Evolutionary conservation across 2,329 filamentous ascomycete species (phyloP).

Genomic region (Phyllosticta capitalensis): DNA sequence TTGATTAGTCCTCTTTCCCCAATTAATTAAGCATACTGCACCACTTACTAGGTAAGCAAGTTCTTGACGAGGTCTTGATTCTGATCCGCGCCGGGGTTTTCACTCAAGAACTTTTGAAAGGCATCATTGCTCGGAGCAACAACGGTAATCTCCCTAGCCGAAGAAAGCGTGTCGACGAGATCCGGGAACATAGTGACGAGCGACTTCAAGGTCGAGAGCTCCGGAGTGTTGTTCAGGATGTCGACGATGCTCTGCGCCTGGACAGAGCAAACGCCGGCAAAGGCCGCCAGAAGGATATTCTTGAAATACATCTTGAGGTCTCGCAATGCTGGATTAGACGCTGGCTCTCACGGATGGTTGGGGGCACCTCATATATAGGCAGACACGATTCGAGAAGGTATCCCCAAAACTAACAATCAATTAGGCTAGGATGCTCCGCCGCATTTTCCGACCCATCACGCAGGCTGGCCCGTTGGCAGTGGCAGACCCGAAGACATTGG

Average conservation of each 20-base stretch:
- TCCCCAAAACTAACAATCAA: background rate
- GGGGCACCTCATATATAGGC: background rate
- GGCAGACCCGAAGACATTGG: background rate
- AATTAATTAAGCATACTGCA: too few species aligned
- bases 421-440: background rate
- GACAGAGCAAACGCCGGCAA: slow-evolving; percentile 25
- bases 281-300: slow-evolving; percentile 25
- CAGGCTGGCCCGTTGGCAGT: background rate
- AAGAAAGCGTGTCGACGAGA: slow-evolving; percentile 29
- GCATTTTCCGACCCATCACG: background rate
- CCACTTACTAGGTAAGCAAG: slow-evolving; percentile 36
- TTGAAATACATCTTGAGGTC: slow-evolving; percentile 18
- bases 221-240: slow-evolving; percentile 22
- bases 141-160: slow-evolving; percentile 45
- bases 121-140: slow-evolving; percentile 49
- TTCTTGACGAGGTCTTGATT: slow-evolving; percentile 31
- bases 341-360: background rate
- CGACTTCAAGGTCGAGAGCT: slow-evolving; percentile 24
- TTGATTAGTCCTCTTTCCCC: background rate
- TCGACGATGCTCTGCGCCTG: slow-evolving; percentile 25
- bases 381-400: background rate
- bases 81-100: slow-evolving; percentile 21
- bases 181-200: slow-evolving; percentile 29
- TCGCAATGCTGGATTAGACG: background rate
- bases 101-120: slow-evolving; percentile 31